These are phyloP conservation scores for Torulaspora delbrueckii DNA, from an alignment of 805 yeast species.

Conservation along the genomic window DNA sequence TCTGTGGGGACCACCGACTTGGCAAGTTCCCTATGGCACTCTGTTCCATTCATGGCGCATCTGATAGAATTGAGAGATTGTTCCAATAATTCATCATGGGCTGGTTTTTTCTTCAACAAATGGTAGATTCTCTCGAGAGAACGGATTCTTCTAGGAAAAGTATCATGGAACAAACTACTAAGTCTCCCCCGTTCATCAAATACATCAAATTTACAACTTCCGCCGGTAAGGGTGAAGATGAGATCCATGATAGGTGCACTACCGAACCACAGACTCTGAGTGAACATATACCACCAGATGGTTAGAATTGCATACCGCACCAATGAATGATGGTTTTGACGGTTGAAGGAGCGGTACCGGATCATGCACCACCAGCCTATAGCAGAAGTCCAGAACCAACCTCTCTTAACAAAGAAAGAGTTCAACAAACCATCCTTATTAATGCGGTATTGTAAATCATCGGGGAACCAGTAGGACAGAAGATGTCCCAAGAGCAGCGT, in stretches of 20 bases:
- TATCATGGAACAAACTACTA: conserved; percentile 19
- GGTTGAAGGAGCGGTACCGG: conserved; percentile 2
- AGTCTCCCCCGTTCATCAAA: conserved; percentile 18
- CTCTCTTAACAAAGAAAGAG: conserved; percentile 71
- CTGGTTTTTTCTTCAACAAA: conserved; percentile 2
- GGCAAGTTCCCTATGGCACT: not conserved
- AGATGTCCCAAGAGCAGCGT: conserved; percentile 51
- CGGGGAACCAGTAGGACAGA: conserved; percentile 32
- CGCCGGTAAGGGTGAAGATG: conserved; percentile 77
- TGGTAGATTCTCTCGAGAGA: conserved; percentile 16
- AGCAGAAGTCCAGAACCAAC: conserved; percentile 86
- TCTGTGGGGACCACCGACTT: conserved; percentile 11
- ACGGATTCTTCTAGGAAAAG: conserved; percentile 13
- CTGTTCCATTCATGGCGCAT: conserved; percentile 8
- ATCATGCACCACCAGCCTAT: conserved; percentile 31
- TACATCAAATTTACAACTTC: conserved; percentile 48
- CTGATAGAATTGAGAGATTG: conserved; percentile 9
- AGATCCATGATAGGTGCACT: conserved; percentile 79
- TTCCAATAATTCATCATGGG: conserved; percentile 1
- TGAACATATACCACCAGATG: conserved; percentile 76
- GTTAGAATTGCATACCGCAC: conserved; percentile 54
- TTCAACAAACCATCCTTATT: conserved; percentile 69
- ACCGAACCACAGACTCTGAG: conserved; percentile 79
- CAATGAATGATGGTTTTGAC: conserved; percentile 20
- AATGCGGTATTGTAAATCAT: conserved; percentile 15